Evolutionary conservation across 306 rosid species (phyloP), one percentile per base, ranked within the genome.

Genomic region (Aeschynomene evenia): DNA sequence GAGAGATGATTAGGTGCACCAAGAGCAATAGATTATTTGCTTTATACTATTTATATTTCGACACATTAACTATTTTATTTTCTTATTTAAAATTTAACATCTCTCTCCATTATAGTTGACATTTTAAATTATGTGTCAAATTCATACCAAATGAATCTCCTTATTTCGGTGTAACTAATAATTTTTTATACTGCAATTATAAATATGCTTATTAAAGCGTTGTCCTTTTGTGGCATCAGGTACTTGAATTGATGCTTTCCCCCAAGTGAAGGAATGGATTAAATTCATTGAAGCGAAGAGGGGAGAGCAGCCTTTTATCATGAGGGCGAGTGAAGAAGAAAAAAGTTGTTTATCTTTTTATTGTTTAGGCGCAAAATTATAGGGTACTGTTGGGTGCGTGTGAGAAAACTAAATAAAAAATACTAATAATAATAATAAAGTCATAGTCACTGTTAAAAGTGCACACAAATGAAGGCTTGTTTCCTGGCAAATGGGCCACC

Each of bases 301-400:
- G 49, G 73, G 76, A 46, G 59, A 52, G 74, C 83, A 72, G 78
- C 69, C 60, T 75, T 76, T 66, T 78, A 28, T 36, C 31, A 23
- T 11, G 72, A 68, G 56, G 79, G 50, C 14, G 77, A 76, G 73
- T 11, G 72, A 68, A 52, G 79, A 55, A 10, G 77, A 76, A 70
- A 74, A 79, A 83, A 79, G 91, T 62, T 39, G 63, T 46, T 48
- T 57, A 48, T 81, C 86, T 83, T 72, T 80, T 64, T 57, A 1
- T 48, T 45, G 85, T 23, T 36, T 68, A 65, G 90, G 83, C 87
- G 78, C 84, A 67, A 84, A 81, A 79, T 62, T 76, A 87, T 77
- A 79, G 86, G 88, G 66, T 52, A 73, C 48, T 46, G 15, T 55
- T 28, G 56, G 63, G 11, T 31, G 19, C 16, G 40, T 11, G 46